phyloP scores from a whole-genome alignment of 2,329 filamentous ascomycete genomes.

The Fusarium begoniae region DNA sequence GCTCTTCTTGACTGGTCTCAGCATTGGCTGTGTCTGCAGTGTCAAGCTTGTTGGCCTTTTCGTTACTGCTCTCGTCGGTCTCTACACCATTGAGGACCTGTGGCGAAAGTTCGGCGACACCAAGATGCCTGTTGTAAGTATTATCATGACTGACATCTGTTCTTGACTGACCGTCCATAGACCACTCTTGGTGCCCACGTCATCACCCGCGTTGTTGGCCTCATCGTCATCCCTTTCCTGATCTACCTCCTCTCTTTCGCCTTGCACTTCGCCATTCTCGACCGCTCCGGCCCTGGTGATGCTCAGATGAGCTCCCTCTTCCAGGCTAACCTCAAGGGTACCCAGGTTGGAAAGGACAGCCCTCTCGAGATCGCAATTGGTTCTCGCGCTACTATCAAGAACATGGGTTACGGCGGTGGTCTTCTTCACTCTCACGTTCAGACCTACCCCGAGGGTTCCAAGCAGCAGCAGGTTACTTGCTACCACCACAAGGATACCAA shows the following conservation, averaged over 20 bases:
- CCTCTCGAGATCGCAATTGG: constrained; percentile 91
- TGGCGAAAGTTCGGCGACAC: constrained; percentile 98
- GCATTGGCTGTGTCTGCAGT: constrained; percentile 97
- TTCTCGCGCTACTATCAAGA: constrained; percentile 92
- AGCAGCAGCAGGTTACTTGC: constrained; percentile 96
- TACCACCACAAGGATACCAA: constrained; percentile 99
- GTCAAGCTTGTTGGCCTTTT: constrained; percentile 99
- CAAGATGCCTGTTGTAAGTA: constrained; percentile 83
- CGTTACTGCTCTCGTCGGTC: constrained; percentile 89
- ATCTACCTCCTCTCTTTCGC: constrained; percentile 98
- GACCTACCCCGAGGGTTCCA: constrained; percentile 92
- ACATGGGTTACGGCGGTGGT: constrained; percentile 98
- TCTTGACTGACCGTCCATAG: constrained; percentile 39
- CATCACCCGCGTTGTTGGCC: constrained; percentile 79
- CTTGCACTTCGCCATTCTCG: constrained; percentile 91
- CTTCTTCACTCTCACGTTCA: constrained; percentile 96
- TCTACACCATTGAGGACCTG: constrained; percentile 95
- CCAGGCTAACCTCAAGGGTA: constrained; percentile 94
- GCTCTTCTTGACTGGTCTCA: constrained; percentile 92
- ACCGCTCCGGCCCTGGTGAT: constrained; percentile 93
- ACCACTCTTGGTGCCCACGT: constrained; percentile 80
- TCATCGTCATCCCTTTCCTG: constrained; percentile 87
- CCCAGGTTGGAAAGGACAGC: constrained; percentile 92
- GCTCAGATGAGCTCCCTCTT: constrained; percentile 99
- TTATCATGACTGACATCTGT: background rate